Percentiles rank a stretch among this genome's conserved stretches.
phyloP scores from a whole-genome alignment of 352 stramenopile genomes.

The Pythium biforme region DNA sequence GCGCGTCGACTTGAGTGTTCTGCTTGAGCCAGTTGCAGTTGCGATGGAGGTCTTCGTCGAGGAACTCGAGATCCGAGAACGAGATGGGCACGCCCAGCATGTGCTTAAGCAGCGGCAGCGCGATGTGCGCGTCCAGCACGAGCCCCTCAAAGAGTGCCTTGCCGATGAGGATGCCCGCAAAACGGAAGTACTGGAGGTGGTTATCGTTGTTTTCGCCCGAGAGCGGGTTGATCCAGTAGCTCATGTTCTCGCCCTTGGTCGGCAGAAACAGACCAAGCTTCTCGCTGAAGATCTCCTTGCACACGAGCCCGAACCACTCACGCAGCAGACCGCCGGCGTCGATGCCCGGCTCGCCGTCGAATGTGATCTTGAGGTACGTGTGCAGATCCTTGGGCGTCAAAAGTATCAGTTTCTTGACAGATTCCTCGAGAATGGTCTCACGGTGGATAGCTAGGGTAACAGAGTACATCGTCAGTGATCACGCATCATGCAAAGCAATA shows the following conservation, averaged over 20 bases:
- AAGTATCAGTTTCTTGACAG: constrained; percentile 40
- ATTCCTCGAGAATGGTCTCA: constrained; percentile 58
- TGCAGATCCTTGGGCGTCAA: constrained; percentile 44
- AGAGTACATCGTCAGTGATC: not conserved
- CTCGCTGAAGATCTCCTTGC: constrained; percentile 72
- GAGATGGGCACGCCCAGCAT: constrained; percentile 82
- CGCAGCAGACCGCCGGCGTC: constrained; percentile 77
- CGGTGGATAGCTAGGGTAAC: constrained; percentile 41
- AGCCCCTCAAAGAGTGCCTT: constrained; percentile 98
- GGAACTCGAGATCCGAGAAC: constrained; percentile 82
- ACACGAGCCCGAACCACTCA: constrained; percentile 80
- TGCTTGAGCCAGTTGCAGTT: constrained; percentile 75
- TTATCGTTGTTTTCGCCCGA: constrained; percentile 48
- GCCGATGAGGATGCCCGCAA: constrained; percentile 94
- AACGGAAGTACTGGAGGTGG: constrained; percentile 94
- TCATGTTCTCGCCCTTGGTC: constrained; percentile 73
- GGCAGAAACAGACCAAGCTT: constrained; percentile 66
- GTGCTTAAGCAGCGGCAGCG: constrained; percentile 81
- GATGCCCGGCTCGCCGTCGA: constrained; percentile 65
- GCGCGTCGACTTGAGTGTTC: constrained; percentile 61
- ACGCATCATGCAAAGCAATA: not conserved
- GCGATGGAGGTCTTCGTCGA: constrained; percentile 78
- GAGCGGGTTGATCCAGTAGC: constrained; percentile 82
- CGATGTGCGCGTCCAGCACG: constrained; percentile 97
- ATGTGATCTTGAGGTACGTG: constrained; percentile 70